These are phyloP conservation scores for Penicillium pancosmium DNA, from an alignment of 495 filamentous ascomycete genomes.

Conservation along the genomic window DNA sequence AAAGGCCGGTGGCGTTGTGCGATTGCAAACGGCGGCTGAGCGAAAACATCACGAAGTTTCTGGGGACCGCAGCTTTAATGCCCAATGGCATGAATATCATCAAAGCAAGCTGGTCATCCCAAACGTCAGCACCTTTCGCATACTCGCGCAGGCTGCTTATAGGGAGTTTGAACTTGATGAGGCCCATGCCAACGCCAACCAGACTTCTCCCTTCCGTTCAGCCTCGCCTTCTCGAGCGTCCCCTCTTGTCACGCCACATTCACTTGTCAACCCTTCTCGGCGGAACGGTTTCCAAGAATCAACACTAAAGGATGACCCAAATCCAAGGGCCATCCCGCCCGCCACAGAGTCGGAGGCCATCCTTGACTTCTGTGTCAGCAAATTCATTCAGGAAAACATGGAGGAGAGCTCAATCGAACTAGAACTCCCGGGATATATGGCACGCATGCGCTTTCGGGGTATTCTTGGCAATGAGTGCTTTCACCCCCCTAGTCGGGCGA, in stretches of 20 bases:
- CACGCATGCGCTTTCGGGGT: conserved; percentile 19
- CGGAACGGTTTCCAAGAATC: not conserved
- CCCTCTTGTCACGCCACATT: conserved; percentile 1
- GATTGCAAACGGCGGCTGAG: conserved; percentile 26
- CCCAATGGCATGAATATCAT: conserved; percentile 27
- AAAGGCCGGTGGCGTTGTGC: conserved; percentile 34
- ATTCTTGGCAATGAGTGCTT: conserved; percentile 6
- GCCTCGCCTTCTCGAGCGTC: not conserved
- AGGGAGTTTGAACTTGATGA: conserved; percentile 28
- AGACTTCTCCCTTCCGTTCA: conserved; percentile 1
- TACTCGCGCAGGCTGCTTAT: conserved; percentile 41
- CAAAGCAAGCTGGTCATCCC: conserved; percentile 36
- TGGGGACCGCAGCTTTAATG: conserved; percentile 37
- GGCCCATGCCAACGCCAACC: not conserved
- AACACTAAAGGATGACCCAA: not conserved
- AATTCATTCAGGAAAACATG: conserved; percentile 37
- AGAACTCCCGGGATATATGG: conserved; percentile 38
- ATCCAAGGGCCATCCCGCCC: conserved; percentile 13
- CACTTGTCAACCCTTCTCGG: conserved; percentile 4
- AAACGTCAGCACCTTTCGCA: conserved; percentile 45
- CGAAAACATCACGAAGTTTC: conserved; percentile 17
- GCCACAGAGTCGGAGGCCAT: conserved; percentile 20
- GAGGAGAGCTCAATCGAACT: conserved; percentile 35
- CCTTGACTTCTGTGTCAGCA: conserved; percentile 41
- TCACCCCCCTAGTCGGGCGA: conserved; percentile 3